A percentile compares a stretch with the other conserved stretches of the same genome.
Evolutionary conservation across 352 stramenopile species (phyloP).

Genomic region (Globisporangium paddicum): DNA sequence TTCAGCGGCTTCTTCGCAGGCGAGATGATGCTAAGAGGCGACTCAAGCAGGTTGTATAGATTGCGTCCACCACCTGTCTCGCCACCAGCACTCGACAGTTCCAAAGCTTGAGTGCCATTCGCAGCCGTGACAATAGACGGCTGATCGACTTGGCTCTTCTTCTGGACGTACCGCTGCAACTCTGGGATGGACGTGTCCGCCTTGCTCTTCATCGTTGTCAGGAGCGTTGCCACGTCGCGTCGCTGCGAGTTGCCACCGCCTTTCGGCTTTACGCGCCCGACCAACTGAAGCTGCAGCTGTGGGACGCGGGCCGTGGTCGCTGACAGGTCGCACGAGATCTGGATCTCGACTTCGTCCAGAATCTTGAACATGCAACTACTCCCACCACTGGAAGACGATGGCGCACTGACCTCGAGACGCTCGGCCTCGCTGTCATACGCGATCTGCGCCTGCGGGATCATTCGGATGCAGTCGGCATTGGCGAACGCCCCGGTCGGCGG

Average conservation of each 20-base stretch:
- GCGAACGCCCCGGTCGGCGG: conserved; percentile 62
- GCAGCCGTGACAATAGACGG: background rate
- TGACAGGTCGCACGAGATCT: conserved; percentile 74
- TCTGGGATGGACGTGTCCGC: conserved; percentile 42
- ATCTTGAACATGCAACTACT: conserved; percentile 49
- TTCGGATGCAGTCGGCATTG: conserved; percentile 47
- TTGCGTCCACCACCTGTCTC: conserved; percentile 14
- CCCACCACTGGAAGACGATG: background rate
- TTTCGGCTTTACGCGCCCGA: conserved; percentile 41
- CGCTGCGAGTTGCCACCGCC: conserved; percentile 17
- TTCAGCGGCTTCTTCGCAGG: conserved; percentile 22
- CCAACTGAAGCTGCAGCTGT: conserved; percentile 66
- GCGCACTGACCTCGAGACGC: conserved; percentile 26
- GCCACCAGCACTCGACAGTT: background rate
- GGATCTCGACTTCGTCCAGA: conserved; percentile 72
- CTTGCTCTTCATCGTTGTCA: conserved; percentile 21
- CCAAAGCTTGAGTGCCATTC: background rate
- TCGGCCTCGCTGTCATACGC: conserved; percentile 23
- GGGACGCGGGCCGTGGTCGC: conserved; percentile 65
- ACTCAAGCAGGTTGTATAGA: conserved; percentile 35
- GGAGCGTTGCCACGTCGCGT: conserved; percentile 15
- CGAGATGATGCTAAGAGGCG: conserved; percentile 21
- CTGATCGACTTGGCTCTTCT: conserved; percentile 20
- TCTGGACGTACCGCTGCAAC: conserved; percentile 66
- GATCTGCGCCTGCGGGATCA: conserved; percentile 52